Percentiles rank a stretch among this genome's conserved stretches.
Conservation (phyloP, 768 basidiomycete genomes). For the Termitomyces sp. region DNA sequence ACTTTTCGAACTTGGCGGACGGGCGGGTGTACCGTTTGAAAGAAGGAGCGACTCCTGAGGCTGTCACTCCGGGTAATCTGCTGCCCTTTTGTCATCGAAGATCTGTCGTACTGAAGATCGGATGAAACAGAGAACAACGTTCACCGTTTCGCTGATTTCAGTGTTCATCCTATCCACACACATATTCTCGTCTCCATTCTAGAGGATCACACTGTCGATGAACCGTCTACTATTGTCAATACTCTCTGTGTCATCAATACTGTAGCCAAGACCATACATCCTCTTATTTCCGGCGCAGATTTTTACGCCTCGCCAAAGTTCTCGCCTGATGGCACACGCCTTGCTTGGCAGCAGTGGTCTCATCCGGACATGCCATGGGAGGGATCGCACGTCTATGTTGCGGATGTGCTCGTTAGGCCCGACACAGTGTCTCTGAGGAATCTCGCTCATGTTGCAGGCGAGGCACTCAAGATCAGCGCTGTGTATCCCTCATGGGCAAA, state of each 20-base stretch:
- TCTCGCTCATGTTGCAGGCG: slow-evolving; percentile 44
- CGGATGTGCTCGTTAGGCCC: slow-evolving; percentile 30
- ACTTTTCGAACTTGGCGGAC: slow-evolving; percentile 50
- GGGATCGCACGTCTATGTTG: slow-evolving; percentile 30
- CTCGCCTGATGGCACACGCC: slow-evolving; percentile 17
- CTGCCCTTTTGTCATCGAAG: slow-evolving; percentile 5
- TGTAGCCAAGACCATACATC: slow-evolving; percentile 32
- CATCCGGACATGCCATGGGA: slow-evolving; percentile 26
- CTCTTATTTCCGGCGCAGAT: slow-evolving; percentile 53
- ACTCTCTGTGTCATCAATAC: slow-evolving; percentile 54
- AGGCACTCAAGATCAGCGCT: slow-evolving; percentile 43
- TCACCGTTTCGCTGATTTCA: slow-evolving; percentile 60
- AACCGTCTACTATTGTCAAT: slow-evolving; percentile 48
- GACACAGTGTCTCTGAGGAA: slow-evolving; percentile 29
- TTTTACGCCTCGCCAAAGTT: slow-evolving; percentile 57
- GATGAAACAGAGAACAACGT: slow-evolving; percentile 35
- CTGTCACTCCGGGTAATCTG: slow-evolving; percentile 58
- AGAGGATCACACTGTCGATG: slow-evolving; percentile 64
- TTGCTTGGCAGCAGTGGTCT: slow-evolving; percentile 22
- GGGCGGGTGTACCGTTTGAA: slow-evolving; percentile 41
- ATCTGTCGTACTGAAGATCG: not conserved
- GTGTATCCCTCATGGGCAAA: slow-evolving; percentile 57
- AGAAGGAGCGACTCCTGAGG: slow-evolving; percentile 28
- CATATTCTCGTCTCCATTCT: slow-evolving; percentile 56
- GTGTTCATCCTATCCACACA: slow-evolving; percentile 46